Evolutionary conservation across 2,329 filamentous ascomycete species (phyloP).

Genomic region (Neocatenulostroma microsporum): DNA sequence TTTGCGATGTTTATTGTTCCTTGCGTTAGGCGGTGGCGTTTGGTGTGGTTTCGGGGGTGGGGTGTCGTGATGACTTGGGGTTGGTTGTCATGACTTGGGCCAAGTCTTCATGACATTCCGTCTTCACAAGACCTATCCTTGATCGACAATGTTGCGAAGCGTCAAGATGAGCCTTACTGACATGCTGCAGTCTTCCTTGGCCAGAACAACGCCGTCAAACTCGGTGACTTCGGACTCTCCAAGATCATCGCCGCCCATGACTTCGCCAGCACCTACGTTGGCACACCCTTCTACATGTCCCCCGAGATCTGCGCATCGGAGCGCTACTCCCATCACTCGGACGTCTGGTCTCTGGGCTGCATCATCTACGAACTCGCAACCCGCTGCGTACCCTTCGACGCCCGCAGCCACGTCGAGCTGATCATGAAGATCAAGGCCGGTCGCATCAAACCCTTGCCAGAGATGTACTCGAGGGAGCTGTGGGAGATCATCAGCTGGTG

Average conservation of each 20-base stretch:
- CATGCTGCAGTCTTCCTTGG: slow-evolving; percentile 47
- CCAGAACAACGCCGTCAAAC: slow-evolving; percentile 91
- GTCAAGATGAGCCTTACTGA: too few species aligned
- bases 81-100: too few species aligned
- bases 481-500: slow-evolving; percentile 80
- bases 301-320: slow-evolving; percentile 94
- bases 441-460: slow-evolving; percentile 68
- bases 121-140: too few species aligned
- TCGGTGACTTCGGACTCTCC: slow-evolving; percentile 93
- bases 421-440: slow-evolving; percentile 95
- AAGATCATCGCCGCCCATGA: slow-evolving; percentile 96
- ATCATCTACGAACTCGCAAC: slow-evolving; percentile 98
- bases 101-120: too few species aligned
- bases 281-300: slow-evolving; percentile 99
- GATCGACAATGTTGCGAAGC: too few species aligned
- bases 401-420: slow-evolving; percentile 85
- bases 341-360: slow-evolving; percentile 96
- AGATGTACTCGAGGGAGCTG: slow-evolving; percentile 78
- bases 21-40: too few species aligned
- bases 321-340: slow-evolving; percentile 89
- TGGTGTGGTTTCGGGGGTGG: too few species aligned
- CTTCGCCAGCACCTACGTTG: slow-evolving; percentile 96
- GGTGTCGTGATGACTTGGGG: too few species aligned
- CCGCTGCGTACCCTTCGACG: slow-evolving; percentile 89
- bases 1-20: too few species aligned